A percentile compares a stretch with the other conserved stretches of the same genome.
phyloP scores from a whole-genome alignment of 2,329 filamentous ascomycete species.

The Aspergillus pseudotamarii region DNA sequence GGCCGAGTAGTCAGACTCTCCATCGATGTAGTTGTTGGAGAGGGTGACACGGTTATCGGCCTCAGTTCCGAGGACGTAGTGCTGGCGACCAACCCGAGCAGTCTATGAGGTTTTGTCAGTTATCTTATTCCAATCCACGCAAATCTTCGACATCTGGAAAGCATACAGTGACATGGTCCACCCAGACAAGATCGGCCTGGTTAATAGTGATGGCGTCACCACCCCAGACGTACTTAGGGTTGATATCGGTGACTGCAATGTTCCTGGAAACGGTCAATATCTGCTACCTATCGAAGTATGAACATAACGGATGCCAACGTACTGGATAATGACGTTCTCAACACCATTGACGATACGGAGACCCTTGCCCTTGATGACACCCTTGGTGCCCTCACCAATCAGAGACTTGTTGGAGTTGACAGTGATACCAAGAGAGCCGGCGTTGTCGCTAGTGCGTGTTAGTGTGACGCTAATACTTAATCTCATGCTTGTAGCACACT shows the following conservation, averaged over 20 bases:
- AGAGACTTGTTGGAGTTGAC: constrained; percentile 62
- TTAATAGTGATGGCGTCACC: constrained; percentile 60
- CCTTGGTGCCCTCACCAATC: constrained; percentile 56
- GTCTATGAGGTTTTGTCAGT: constrained; percentile 47
- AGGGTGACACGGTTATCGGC: constrained; percentile 61
- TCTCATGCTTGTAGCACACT: neutral
- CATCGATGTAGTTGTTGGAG: constrained; percentile 63
- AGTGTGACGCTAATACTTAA: neutral
- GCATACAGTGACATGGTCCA: constrained; percentile 41
- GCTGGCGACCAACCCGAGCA: constrained; percentile 61
- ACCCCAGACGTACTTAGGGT: constrained; percentile 62
- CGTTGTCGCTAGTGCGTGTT: constrained; percentile 49
- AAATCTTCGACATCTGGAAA: constrained; percentile 47
- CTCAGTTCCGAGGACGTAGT: constrained; percentile 60
- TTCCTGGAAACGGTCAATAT: constrained; percentile 35
- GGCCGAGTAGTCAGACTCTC: constrained; percentile 56
- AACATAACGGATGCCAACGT: constrained; percentile 49
- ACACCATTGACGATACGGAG: constrained; percentile 51
- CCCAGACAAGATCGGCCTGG: constrained; percentile 48
- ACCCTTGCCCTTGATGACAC: constrained; percentile 62
- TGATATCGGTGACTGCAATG: constrained; percentile 58
- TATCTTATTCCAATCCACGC: constrained; percentile 19
- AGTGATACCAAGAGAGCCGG: constrained; percentile 53
- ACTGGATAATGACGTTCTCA: constrained; percentile 62
- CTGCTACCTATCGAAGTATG: constrained; percentile 18